phyloP scores from a whole-genome alignment of 75 land plant species.

The Pinus taeda region DNA sequence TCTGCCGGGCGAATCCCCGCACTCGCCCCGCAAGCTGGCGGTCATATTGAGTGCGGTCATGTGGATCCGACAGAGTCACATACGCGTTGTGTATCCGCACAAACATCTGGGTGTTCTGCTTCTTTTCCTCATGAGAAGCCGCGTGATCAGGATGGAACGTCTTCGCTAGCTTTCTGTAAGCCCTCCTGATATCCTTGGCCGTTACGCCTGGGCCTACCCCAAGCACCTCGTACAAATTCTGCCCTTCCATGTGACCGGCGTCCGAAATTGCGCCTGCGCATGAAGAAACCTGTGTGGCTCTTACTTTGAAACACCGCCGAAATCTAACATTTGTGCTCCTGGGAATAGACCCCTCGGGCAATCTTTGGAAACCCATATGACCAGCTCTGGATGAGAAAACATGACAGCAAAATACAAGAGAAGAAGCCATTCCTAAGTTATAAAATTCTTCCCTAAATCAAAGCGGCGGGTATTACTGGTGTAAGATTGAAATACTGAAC shows the following conservation, averaged over 20 bases:
- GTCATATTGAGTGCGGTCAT: constrained; percentile 10
- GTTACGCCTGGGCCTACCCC: background rate
- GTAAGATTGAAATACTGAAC: too few relatives aligned
- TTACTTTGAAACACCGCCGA: background rate
- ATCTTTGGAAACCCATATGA: background rate
- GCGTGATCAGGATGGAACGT: constrained; percentile 14
- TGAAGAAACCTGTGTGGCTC: too few relatives aligned
- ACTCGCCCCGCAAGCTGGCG: background rate
- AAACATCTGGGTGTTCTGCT: constrained; percentile 7
- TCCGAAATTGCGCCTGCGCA: background rate
- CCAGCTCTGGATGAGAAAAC: background rate
- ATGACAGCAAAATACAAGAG: background rate
- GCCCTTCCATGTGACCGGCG: background rate
- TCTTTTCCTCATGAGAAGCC: background rate
- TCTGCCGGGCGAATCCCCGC: background rate
- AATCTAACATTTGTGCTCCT: background rate
- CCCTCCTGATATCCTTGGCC: background rate
- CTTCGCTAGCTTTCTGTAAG: constrained; percentile 14
- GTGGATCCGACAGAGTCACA: constrained; percentile 8
- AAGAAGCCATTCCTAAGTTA: background rate
- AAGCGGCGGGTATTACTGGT: too few relatives aligned
- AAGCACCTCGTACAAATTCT: background rate
- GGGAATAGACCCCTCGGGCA: too few relatives aligned
- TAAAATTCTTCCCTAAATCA: too few relatives aligned
- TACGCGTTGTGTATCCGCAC: constrained; percentile 14